These are phyloP conservation scores for Saccharomycopsis hybrid DNA, from an alignment of 1,139 yeast genomes.

Conservation along the genomic window DNA sequence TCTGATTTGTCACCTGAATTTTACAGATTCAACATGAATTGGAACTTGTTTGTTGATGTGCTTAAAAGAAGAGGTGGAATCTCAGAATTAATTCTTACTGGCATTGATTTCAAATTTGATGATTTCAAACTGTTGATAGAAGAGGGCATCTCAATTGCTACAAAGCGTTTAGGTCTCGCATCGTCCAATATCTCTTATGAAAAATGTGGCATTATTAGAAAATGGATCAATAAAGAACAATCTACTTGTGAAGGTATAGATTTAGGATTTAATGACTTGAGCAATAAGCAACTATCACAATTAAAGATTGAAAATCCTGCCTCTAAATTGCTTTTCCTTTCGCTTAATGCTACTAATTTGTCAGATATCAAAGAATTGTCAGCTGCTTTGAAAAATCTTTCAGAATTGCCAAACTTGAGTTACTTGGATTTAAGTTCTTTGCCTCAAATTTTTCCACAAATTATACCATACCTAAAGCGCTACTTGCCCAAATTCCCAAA, in stretches of 20 bases:
- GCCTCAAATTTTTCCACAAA: slow-evolving; percentile 66
- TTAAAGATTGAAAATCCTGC: slow-evolving; percentile 28
- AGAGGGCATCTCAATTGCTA: slow-evolving; percentile 45
- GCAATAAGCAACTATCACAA: slow-evolving; percentile 38
- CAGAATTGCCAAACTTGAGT: slow-evolving; percentile 50
- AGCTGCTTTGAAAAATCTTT: slow-evolving; percentile 44
- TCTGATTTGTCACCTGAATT: slow-evolving; percentile 45
- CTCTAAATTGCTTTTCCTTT: slow-evolving; percentile 48
- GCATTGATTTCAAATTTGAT: slow-evolving; percentile 49
- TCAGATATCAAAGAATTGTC: slow-evolving; percentile 47
- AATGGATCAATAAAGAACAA: slow-evolving; percentile 52
- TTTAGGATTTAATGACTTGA: slow-evolving; percentile 73
- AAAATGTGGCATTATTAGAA: slow-evolving; percentile 50
- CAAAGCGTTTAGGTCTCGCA: slow-evolving; percentile 74
- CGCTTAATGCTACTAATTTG: slow-evolving; percentile 64
- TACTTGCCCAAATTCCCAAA: slow-evolving; percentile 59
- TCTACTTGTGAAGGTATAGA: slow-evolving; percentile 74
- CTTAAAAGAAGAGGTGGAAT: slow-evolving; percentile 59
- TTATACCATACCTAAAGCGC: slow-evolving; percentile 54
- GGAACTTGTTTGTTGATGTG: slow-evolving; percentile 63
- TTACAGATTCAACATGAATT: slow-evolving; percentile 64
- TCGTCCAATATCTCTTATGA: slow-evolving; percentile 53
- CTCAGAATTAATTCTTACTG: slow-evolving; percentile 78
- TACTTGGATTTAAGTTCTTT: slow-evolving; percentile 74
- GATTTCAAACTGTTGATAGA: slow-evolving; percentile 44